Conservation (phyloP, 1,284 basidiomycete species). For the Fomitiporia mediterranea region DNA sequence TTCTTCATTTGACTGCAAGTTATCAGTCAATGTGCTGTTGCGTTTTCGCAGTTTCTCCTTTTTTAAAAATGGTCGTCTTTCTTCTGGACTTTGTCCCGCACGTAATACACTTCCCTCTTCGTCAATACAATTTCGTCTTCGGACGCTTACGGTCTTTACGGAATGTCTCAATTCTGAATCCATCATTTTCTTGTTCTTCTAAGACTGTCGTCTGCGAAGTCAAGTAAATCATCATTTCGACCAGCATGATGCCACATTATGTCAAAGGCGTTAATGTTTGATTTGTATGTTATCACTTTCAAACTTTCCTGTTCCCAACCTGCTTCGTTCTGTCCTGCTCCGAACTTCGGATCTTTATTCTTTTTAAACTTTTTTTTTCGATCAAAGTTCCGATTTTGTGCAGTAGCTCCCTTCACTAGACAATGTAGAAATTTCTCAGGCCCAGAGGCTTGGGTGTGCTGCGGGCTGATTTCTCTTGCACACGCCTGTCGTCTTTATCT, state of each 20-base stretch:
- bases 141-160: slow-evolving; percentile 5
- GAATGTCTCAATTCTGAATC: neutral
- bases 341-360: too few relatives aligned
- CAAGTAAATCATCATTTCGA: neutral
- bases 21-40: neutral
- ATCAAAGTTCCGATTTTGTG: too few relatives aligned
- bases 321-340: too few relatives aligned
- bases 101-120: neutral
- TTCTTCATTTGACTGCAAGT: neutral
- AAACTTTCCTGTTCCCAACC: too few relatives aligned
- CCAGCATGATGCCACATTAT: neutral
- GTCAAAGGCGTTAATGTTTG: too few relatives aligned
- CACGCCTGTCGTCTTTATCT: too few relatives aligned
- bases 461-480: too few relatives aligned
- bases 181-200: neutral
- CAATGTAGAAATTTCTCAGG: too few relatives aligned
- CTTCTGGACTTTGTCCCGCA: neutral
- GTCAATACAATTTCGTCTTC: neutral
- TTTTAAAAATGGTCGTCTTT: neutral
- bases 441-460: too few relatives aligned
- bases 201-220: neutral
- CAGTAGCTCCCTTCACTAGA: too few relatives aligned
- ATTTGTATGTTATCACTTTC: too few relatives aligned
- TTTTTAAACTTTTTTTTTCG: too few relatives aligned
- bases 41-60: neutral